These are phyloP conservation scores for Lophiostoma macrostomum DNA, from an alignment of 495 filamentous ascomycete genomes.

Conservation along the genomic window DNA sequence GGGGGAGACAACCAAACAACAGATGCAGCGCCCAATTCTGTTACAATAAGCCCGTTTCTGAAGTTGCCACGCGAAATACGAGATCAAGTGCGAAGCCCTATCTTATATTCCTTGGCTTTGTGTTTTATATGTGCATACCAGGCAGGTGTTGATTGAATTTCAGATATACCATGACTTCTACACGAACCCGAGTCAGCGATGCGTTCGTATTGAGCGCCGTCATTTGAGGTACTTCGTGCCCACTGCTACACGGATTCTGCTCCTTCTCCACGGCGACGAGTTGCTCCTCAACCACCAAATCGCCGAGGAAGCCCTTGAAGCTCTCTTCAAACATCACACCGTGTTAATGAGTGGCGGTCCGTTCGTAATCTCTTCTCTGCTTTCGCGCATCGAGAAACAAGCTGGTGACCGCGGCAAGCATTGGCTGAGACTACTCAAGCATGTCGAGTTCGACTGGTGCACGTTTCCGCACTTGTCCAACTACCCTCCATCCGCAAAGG, in stretches of 20 bases:
- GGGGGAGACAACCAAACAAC: too few relatives aligned
- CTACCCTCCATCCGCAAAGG: slow-evolving; percentile 19
- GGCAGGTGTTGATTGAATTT: too few relatives aligned
- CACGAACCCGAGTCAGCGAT: slow-evolving; percentile 1
- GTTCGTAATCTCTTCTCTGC: slow-evolving; percentile 18
- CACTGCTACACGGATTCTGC: slow-evolving; percentile 15
- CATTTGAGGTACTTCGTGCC: slow-evolving; percentile 20
- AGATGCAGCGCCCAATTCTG: too few relatives aligned
- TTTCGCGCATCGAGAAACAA: slow-evolving; percentile 13
- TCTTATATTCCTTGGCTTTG: too few relatives aligned
- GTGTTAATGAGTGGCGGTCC: slow-evolving; percentile 25
- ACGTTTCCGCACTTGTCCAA: slow-evolving; percentile 25
- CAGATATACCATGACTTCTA: slow-evolving; percentile 25
- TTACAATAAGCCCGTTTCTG: too few relatives aligned
- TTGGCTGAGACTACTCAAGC: slow-evolving; percentile 18
- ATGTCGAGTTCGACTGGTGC: slow-evolving; percentile 26
- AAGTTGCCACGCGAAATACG: slow-evolving; percentile 27
- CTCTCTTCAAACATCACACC: slow-evolving; percentile 27
- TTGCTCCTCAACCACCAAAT: slow-evolving; percentile 26
- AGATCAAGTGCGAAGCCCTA: slow-evolving; percentile 11
- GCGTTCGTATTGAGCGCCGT: slow-evolving; percentile 29
- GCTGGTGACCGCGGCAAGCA: not conserved
- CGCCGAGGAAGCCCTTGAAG: slow-evolving; percentile 25
- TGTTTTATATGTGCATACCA: too few relatives aligned
- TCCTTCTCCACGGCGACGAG: slow-evolving; percentile 26